phyloP scores from a whole-genome alignment of 75 land plant species.

The Adiantum capillusveneris region DNA sequence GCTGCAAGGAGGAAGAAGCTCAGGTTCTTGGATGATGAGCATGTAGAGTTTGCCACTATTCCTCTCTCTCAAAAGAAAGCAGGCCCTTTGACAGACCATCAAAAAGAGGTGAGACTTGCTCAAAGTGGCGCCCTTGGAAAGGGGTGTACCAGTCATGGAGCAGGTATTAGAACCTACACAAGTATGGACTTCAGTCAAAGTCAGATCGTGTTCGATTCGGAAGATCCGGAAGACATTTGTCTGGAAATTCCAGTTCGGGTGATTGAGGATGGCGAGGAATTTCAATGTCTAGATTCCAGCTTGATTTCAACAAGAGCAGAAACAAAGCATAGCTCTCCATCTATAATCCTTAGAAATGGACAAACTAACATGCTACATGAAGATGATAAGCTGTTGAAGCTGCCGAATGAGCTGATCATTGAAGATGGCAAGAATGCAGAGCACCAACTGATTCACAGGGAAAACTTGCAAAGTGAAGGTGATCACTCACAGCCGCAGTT shows the following conservation, averaged over 20 bases:
- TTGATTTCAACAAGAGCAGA: not conserved
- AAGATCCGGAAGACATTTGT: slow-evolving; percentile 25
- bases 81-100: slow-evolving; percentile 41
- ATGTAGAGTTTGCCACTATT: slow-evolving; percentile 9
- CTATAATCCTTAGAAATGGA: too few species aligned
- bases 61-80: slow-evolving; percentile 17
- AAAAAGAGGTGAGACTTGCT: slow-evolving; percentile 46
- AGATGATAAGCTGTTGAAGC: too few species aligned
- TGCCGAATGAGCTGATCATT: too few species aligned
- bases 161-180: slow-evolving; percentile 42
- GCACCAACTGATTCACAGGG: too few species aligned
- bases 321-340: too few species aligned
- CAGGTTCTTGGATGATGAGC: slow-evolving; percentile 11
- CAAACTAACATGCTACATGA: too few species aligned
- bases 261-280: not conserved
- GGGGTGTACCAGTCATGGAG: slow-evolving; percentile 28
- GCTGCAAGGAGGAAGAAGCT: slow-evolving; percentile 15
- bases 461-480: too few species aligned
- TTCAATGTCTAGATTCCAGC: not conserved
- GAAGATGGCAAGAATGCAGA: too few species aligned
- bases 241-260: slow-evolving; percentile 1
- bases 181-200: slow-evolving; percentile 42
- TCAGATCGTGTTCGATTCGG: slow-evolving; percentile 25
- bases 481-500: too few species aligned
- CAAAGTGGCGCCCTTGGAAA: slow-evolving; percentile 34